Conservation (phyloP, 2,329 filamentous ascomycete genomes). For the Stemphylium vesicarium region DNA sequence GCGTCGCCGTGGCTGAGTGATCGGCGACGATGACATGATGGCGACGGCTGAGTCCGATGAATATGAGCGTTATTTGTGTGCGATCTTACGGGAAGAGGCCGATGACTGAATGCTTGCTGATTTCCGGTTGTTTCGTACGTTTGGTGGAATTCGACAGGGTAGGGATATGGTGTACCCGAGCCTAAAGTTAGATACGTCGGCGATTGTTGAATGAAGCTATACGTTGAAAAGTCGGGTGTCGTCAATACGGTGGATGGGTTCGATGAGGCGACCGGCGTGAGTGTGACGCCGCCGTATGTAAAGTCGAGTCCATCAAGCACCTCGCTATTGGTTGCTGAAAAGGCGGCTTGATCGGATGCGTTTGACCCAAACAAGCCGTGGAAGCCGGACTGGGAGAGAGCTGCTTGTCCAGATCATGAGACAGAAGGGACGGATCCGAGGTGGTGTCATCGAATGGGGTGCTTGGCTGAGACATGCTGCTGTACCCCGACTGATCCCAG, state of each 20-base stretch:
- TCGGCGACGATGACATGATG: constrained; percentile 29
- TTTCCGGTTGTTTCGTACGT: background rate
- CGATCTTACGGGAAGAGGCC: constrained; percentile 10
- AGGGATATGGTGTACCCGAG: constrained; percentile 22
- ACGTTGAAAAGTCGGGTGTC: constrained; percentile 15
- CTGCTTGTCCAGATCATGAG: constrained; percentile 8
- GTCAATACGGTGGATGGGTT: constrained; percentile 16
- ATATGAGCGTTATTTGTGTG: constrained; percentile 11
- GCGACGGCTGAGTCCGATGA: constrained; percentile 7
- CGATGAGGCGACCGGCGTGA: constrained; percentile 3
- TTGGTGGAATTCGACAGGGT: constrained; percentile 24
- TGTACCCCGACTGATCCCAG: background rate
- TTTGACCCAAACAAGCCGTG: constrained; percentile 17
- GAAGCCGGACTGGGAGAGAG: constrained; percentile 17
- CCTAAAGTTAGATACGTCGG: constrained; percentile 19
- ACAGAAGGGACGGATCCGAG: constrained; percentile 1
- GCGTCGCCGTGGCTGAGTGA: constrained; percentile 38
- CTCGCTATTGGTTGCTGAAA: constrained; percentile 13
- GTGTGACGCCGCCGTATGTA: background rate
- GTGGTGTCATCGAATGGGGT: constrained; percentile 4
- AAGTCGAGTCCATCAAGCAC: constrained; percentile 14
- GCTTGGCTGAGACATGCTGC: constrained; percentile 30
- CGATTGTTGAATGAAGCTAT: constrained; percentile 14
- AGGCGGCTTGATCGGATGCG: constrained; percentile 1
- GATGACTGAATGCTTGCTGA: constrained; percentile 1